phyloP scores from a whole-genome alignment of 306 rosid species.

The Acacia acuminata region DNA sequence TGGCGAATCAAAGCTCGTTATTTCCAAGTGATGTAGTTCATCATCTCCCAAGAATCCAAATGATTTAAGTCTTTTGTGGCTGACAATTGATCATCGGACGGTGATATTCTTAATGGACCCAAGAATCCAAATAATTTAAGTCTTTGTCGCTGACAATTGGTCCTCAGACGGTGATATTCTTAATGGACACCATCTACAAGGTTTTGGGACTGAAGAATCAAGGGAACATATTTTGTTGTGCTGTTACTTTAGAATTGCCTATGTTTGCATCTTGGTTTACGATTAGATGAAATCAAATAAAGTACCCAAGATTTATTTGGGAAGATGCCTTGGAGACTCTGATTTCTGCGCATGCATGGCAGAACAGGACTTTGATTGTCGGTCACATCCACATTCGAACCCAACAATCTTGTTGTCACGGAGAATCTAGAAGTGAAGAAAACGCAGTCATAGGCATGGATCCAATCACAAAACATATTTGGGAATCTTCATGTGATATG shows the following conservation, averaged over 20 bases:
- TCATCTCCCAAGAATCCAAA: no score
- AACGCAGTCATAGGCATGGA: neutral
- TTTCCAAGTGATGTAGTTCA: no score
- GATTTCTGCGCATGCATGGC: neutral
- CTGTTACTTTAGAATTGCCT: neutral
- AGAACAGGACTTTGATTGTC: neutral
- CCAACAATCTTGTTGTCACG: no score
- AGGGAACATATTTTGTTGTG: neutral
- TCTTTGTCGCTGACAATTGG: no score
- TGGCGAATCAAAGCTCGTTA: no score
- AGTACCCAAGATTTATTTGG: neutral
- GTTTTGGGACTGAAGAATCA: neutral
- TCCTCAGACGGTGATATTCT: no score
- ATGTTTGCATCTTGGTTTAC: neutral
- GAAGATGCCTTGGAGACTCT: neutral
- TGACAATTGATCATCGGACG: no score
- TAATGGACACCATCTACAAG: neutral
- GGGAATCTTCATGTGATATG: neutral
- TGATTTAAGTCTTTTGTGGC: no score
- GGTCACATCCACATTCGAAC: no score
- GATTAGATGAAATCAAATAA: neutral
- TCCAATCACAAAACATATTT: neutral
- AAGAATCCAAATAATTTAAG: no score
- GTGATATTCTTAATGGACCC: neutral
- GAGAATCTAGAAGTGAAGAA: neutral